A percentile compares a stretch with the other conserved stretches of the same genome.
Conservation (phyloP, 768 basidiomycete genomes). For the Termitomyces sp. region DNA sequence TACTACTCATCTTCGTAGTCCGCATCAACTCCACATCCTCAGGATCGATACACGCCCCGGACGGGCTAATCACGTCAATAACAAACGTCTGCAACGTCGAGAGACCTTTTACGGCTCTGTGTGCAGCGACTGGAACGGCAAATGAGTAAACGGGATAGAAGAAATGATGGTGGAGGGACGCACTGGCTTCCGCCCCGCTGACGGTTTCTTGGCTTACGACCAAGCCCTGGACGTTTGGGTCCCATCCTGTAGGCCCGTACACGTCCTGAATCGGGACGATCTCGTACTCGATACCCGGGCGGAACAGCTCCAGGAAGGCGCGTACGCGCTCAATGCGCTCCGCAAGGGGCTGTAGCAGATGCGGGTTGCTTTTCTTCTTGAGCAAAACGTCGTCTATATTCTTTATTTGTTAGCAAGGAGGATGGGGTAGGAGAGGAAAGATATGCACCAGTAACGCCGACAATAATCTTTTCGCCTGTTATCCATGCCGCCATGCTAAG, state of each 20-base stretch:
- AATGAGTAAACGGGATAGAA: neutral
- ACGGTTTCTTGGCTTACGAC: conserved; percentile 91
- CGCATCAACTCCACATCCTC: conserved; percentile 69
- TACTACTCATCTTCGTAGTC: conserved; percentile 90
- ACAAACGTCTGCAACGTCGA: conserved; percentile 64
- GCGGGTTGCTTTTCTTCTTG: conserved; percentile 63
- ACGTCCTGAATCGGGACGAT: conserved; percentile 79
- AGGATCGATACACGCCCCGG: conserved; percentile 52
- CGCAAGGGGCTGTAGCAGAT: conserved; percentile 61
- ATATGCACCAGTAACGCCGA: conserved; percentile 80
- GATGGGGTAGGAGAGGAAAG: conserved; percentile 1
- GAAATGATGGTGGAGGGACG: conserved; percentile 23
- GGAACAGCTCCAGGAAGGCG: conserved; percentile 70
- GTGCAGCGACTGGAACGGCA: conserved; percentile 53
- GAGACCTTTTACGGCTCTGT: conserved; percentile 52
- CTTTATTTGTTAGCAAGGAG: neutral
- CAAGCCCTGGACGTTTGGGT: conserved; percentile 85
- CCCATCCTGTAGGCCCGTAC: conserved; percentile 87
- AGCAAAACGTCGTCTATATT: conserved; percentile 66
- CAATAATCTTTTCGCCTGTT: conserved; percentile 72
- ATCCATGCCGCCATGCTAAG: conserved; percentile 91
- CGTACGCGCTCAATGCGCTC: conserved; percentile 55
- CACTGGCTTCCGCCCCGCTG: conserved; percentile 70
- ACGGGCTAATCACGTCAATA: conserved; percentile 87
- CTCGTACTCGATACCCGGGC: conserved; percentile 60